Conservation (phyloP, 2,329 filamentous ascomycete species). For the Tricladium varicosporioides region DNA sequence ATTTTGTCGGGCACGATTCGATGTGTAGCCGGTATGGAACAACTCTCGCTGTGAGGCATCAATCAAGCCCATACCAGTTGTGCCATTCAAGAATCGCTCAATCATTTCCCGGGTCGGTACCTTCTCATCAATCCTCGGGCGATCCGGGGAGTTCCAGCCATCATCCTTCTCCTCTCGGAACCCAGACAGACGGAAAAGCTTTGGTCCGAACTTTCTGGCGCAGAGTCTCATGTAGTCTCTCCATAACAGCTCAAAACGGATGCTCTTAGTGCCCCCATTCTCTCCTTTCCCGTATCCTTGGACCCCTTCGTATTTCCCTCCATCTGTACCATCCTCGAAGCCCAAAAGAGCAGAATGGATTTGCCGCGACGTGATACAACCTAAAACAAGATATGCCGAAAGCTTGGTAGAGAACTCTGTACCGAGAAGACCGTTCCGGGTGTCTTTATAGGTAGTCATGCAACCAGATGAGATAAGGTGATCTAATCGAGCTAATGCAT, state of each 20-base stretch:
- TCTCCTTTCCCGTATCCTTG: conserved; percentile 64
- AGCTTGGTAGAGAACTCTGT: conserved; percentile 73
- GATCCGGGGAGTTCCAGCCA: conserved; percentile 21
- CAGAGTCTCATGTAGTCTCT: conserved; percentile 80
- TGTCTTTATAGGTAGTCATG: conserved; percentile 65
- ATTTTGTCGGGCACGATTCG: conserved; percentile 73
- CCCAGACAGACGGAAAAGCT: conserved; percentile 64
- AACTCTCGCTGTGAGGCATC: conserved; percentile 76
- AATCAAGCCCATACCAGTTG: conserved; percentile 73
- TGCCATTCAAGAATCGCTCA: conserved; percentile 61
- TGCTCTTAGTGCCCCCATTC: conserved; percentile 65
- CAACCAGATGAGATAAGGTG: conserved; percentile 60
- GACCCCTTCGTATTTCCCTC: conserved; percentile 17
- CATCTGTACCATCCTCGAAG: conserved; percentile 62
- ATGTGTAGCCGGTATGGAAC: conserved; percentile 73
- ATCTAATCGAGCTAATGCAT: conserved; percentile 55
- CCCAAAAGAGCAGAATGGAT: conserved; percentile 65
- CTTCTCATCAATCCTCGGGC: conserved; percentile 29
- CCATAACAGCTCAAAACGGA: conserved; percentile 75
- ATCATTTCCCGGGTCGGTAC: conserved; percentile 49
- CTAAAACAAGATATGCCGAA: conserved; percentile 69
- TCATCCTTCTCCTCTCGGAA: conserved; percentile 51
- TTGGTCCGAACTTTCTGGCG: conserved; percentile 64
- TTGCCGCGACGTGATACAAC: conserved; percentile 70
- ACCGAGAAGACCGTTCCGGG: conserved; percentile 69